Base-by-base conservation (phyloP, 805 yeast genomes). In the Nakazawaea ambrosiae region DNA sequence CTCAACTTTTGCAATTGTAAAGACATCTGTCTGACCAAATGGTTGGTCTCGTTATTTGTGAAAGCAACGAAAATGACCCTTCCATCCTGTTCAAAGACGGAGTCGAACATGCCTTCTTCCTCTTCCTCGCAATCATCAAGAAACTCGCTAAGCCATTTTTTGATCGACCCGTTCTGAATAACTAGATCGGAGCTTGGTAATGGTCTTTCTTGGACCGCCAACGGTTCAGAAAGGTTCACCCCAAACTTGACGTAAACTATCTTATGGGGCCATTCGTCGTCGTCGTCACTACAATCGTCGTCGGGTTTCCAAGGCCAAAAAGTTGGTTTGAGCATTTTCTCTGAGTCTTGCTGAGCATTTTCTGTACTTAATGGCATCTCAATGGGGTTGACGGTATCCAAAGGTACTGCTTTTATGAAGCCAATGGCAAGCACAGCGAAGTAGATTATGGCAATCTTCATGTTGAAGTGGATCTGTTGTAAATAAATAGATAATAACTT, bases 171-270 rank as follows among this genome's bases (percentile, higher is more conserved):
- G 18, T 31, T 18, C 9, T 39, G 19, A 6, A 34, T 14, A 12
- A 30, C 26, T 6, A 11, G 24, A 10, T 38, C 28, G 15, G 19
- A 32, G 2, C 27, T 5, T 16, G 42, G 42, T 16, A 39, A 20
- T 5, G 18, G n/a, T 12, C 24, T 5, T 19, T 34, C 33, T 14
- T 31, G 25, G 8, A 31, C 31, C 5, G 4, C 4, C 4, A 14
- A 10, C n/a, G 41, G 41, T 12, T 27, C 31, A 4, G 30, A 9
- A 4, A 7, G 20, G 5, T 27, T 16, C 20, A 25, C 10, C 10
- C 27, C 42, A 27, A 39, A 31, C 18, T 39, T 39, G 18, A 39
- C 26, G n/a, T 34, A 39, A 6, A 39, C 15, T 10, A 39, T 34
- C 20, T 34, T 34, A 12, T 18, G 31, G 1, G 39, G 36, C 39